A percentile compares a stretch with the other conserved stretches of the same genome.
phyloP scores from a whole-genome alignment of 2,329 filamentous ascomycete species.

The Tetracladium maxilliforme region DNA sequence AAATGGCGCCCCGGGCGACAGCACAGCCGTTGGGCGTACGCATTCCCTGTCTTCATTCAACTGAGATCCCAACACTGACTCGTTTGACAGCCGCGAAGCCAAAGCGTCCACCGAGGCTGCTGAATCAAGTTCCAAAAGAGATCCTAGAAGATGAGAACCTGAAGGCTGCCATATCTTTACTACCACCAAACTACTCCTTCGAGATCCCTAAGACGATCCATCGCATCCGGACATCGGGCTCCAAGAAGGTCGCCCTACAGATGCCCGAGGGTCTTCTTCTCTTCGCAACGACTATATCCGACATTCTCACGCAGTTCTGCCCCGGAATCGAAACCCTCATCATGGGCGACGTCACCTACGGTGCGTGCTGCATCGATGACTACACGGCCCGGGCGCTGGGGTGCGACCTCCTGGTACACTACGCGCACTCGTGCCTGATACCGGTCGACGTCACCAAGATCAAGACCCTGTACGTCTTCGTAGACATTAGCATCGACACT shows the following conservation, averaged over 20 bases:
- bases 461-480: slow-evolving; percentile 94
- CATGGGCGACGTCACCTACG: slow-evolving; percentile 98
- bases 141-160: slow-evolving; percentile 77
- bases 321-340: slow-evolving; percentile 84
- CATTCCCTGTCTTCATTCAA: slow-evolving; percentile 12
- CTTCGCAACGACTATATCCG: slow-evolving; percentile 94
- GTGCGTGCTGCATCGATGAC: slow-evolving; percentile 96
- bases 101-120: slow-evolving; percentile 58
- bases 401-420: slow-evolving; percentile 90
- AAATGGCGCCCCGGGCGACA: slow-evolving; percentile 30
- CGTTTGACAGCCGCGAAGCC: slow-evolving; percentile 47
- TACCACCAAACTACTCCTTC: slow-evolving; percentile 95
- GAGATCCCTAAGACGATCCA: slow-evolving; percentile 98
- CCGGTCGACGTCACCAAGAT: slow-evolving; percentile 95
- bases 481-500: slow-evolving; percentile 93
- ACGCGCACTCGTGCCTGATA: slow-evolving; percentile 92
- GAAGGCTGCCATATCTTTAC: slow-evolving; percentile 71
- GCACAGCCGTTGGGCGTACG: slow-evolving; percentile 54
- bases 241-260: slow-evolving; percentile 82
- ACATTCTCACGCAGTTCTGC: slow-evolving; percentile 91
- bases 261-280: slow-evolving; percentile 91
- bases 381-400: slow-evolving; percentile 90
- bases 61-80: slow-evolving; percentile 1
- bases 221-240: slow-evolving; percentile 65
- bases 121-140: slow-evolving; percentile 81